phyloP scores from a whole-genome alignment of 345 rosid species.

The Rubroshorea leprosula region DNA sequence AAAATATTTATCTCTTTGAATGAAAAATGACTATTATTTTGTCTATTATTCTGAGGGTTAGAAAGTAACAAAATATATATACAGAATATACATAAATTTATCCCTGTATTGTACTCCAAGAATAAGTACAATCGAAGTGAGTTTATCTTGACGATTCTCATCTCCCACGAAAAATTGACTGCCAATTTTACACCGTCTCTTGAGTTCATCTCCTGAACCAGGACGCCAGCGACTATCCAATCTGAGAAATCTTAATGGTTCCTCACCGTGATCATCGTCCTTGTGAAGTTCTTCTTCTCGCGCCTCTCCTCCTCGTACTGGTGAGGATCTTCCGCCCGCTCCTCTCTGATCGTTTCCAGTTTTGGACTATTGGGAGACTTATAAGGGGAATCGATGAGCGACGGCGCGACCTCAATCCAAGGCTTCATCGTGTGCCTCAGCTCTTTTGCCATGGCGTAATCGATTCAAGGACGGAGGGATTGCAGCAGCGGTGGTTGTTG shows the following conservation, averaged over 20 bases:
- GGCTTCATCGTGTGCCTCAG: conserved; percentile 16
- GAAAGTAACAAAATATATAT: too few relatives aligned
- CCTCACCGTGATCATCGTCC: not conserved
- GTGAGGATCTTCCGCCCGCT: conserved; percentile 23
- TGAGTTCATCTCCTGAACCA: conserved; percentile 10
- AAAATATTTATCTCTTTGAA: too few relatives aligned
- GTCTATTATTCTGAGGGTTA: too few relatives aligned
- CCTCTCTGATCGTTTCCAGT: conserved; percentile 42
- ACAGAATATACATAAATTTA: too few relatives aligned
- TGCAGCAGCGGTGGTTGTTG: too few relatives aligned
- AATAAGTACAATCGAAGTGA: too few relatives aligned
- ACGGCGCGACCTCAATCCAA: conserved; percentile 38
- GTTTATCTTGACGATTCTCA: not conserved
- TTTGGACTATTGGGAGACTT: conserved; percentile 29
- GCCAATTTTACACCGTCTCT: conserved; percentile 7
- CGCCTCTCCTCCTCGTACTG: conserved; percentile 7
- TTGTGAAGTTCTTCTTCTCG: not conserved
- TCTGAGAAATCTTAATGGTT: not conserved
- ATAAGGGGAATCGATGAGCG: conserved; percentile 17
- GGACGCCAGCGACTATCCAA: not conserved
- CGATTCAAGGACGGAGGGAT: not conserved
- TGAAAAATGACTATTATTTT: too few relatives aligned
- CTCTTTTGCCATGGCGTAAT: conserved; percentile 19
- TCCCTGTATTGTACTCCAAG: too few relatives aligned
- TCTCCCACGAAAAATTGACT: not conserved